Conservation (phyloP, 2,329 filamentous ascomycete genomes). For the Fusarium anguioides region DNA sequence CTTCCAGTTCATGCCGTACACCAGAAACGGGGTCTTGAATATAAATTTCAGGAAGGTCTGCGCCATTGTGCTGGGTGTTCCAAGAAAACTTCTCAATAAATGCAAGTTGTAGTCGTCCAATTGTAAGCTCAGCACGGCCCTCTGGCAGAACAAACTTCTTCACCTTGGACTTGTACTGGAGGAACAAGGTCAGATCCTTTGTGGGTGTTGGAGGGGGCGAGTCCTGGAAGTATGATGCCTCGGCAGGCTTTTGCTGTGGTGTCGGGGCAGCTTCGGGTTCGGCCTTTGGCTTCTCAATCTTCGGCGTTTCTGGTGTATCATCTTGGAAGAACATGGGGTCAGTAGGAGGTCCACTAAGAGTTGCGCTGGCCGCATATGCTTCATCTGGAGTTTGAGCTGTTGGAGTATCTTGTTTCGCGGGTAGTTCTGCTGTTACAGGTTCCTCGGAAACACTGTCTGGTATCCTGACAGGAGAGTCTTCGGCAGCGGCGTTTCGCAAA, state of each 20-base stretch:
- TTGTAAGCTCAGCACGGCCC: slow-evolving; percentile 84
- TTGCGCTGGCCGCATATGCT: slow-evolving; percentile 68
- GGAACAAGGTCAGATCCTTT: slow-evolving; percentile 91
- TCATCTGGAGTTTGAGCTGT: slow-evolving; percentile 73
- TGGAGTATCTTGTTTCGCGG: slow-evolving; percentile 48
- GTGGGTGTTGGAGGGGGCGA: slow-evolving; percentile 72
- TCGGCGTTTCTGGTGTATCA: slow-evolving; percentile 27
- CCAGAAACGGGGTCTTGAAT: slow-evolving; percentile 96
- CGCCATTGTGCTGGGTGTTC: slow-evolving; percentile 95
- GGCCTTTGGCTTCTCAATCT: slow-evolving; percentile 38
- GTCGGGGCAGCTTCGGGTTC: slow-evolving; percentile 43
- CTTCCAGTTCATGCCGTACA: slow-evolving; percentile 95
- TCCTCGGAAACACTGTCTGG: slow-evolving; percentile 74
- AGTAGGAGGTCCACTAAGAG: slow-evolving; percentile 67
- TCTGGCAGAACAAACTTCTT: slow-evolving; percentile 94
- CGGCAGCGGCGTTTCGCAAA: slow-evolving; percentile 53
- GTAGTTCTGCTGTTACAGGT: slow-evolving; percentile 42
- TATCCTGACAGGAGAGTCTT: slow-evolving; percentile 71
- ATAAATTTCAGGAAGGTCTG: slow-evolving; percentile 95
- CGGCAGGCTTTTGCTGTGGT: slow-evolving; percentile 57
- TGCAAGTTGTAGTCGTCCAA: slow-evolving; percentile 89
- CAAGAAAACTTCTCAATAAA: slow-evolving; percentile 99
- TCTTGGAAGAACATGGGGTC: slow-evolving; percentile 54
- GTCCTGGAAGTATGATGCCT: slow-evolving; percentile 66
- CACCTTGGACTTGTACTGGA: slow-evolving; percentile 96